A percentile compares a stretch with the other conserved stretches of the same genome.
These are phyloP conservation scores for Hypoxylon sp. DNA, from an alignment of 2,329 filamentous ascomycete species.

Conservation along the genomic window DNA sequence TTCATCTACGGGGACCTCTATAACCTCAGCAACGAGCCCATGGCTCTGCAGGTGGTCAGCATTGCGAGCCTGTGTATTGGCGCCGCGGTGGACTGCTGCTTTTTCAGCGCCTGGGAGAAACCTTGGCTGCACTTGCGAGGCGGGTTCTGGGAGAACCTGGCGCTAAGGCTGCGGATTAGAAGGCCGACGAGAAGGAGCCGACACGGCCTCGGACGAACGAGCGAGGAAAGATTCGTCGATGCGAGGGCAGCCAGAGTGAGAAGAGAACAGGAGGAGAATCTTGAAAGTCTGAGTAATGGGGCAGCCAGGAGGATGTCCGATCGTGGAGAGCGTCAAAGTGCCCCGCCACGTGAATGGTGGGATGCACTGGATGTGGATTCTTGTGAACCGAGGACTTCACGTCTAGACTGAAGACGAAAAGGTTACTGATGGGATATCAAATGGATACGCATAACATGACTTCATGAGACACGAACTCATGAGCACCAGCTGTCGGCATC, in stretches of 20 bases:
- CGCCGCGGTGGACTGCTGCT: conserved; percentile 74
- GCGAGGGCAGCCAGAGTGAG: conserved; percentile 62
- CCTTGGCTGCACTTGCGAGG: conserved; percentile 73
- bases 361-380: conserved; percentile 51
- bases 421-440: background rate
- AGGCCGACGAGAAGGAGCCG: conserved; percentile 26
- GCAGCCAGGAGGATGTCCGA: conserved; percentile 30
- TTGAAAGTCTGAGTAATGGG: conserved; percentile 42
- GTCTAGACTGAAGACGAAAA: background rate
- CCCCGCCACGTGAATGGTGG: conserved; percentile 56
- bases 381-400: background rate
- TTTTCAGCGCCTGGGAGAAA: conserved; percentile 78
- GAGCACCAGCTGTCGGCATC: conserved; percentile 1
- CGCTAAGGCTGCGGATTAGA: conserved; percentile 41
- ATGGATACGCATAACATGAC: background rate
- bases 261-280: conserved; percentile 64
- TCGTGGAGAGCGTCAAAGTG: background rate
- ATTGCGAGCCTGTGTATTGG: conserved; percentile 73
- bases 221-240: conserved; percentile 67
- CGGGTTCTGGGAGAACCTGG: conserved; percentile 53
- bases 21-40: conserved; percentile 55
- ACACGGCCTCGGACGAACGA: conserved; percentile 58
- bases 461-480: conserved; percentile 1
- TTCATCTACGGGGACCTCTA: conserved; percentile 1
- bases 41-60: conserved; percentile 66